Base-by-base conservation (phyloP, 176 grass and related monocot genomes). In the Thinopyrum elongatum region DNA sequence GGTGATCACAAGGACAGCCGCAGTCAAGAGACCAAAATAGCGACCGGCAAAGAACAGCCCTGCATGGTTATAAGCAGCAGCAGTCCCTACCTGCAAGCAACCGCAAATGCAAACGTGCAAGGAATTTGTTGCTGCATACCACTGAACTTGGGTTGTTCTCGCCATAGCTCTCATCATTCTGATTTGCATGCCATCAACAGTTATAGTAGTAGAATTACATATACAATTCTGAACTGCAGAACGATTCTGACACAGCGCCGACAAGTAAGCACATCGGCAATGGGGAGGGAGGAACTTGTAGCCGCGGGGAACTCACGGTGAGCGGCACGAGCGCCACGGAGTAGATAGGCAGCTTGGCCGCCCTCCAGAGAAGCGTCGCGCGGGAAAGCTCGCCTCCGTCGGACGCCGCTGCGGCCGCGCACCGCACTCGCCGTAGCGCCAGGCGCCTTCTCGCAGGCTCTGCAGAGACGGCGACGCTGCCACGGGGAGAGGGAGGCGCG, bases 271-370 rank as follows among this genome's bases (percentile, higher is more conserved):
- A n/a, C n/a, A n/a, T n/a, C n/a, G n/a, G 8, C 7, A 73, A 27
- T 47, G 38, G 15, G 12, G 19, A 36, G 27, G 28, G 26, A 6
- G 23, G 39, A 10, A 12, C 11, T 28, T 41, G 64, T 5, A 11
- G 66, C 7, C 0, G 66, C 22, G 2, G 70, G 31, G 41, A 70
- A 53, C 93, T 88, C 77, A 95, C 97, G 0, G 92, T 91, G 28
- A 95, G 86, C 55, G 94, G 97, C 49, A 98, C 86, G 21, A 94
- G 85, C 63, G 92, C 92, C 2, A 94, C 90, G 69, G 92, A 98
- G 82, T 98, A 98, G 36, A 95, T 94, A 65, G 93, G 96, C 25
- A 98, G 84, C 86, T 94, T 98, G 11, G 86, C 91, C 21, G 92
- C 96, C 67, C 96, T 93, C 96, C 92, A 98, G 11, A 98, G 70